Evolutionary conservation across 495 filamentous ascomycete species (phyloP).

Genomic region (Sabuloglossum arenarium): DNA sequence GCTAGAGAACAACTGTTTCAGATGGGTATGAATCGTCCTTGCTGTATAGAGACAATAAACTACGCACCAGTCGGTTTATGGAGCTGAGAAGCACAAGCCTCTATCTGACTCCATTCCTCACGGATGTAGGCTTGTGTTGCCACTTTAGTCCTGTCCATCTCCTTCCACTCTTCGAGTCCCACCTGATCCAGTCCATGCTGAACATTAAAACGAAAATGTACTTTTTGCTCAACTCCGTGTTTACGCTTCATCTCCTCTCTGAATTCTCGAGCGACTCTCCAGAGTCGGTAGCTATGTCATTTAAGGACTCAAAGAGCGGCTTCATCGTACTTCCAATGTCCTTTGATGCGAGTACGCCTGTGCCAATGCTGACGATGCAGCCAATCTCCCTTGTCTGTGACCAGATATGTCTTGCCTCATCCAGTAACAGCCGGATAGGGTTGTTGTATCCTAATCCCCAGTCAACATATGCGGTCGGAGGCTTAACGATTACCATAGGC

Average conservation of each 20-base stretch:
- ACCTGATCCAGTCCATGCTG: neutral
- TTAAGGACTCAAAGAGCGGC: neutral
- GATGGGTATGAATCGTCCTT: no score
- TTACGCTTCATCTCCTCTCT: neutral
- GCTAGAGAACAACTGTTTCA: neutral
- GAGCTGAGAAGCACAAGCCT: neutral
- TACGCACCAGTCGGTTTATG: neutral
- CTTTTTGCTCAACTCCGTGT: neutral
- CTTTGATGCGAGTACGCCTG: neutral
- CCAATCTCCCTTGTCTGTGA: neutral
- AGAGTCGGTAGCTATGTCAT: neutral
- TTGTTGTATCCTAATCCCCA: slow-evolving; percentile 8
- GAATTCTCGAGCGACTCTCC: neutral
- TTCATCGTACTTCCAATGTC: neutral
- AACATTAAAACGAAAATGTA: slow-evolving; percentile 6
- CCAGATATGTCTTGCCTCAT: slow-evolving; percentile 4
- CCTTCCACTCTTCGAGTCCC: neutral
- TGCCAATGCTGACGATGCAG: slow-evolving; percentile 6
- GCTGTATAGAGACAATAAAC: neutral
- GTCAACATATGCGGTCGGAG: neutral
- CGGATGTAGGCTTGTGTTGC: neutral
- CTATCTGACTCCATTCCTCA: neutral
- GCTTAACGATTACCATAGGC: slow-evolving; percentile 4
- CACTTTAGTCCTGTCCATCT: neutral
- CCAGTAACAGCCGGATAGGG: neutral